phyloP scores from a whole-genome alignment of 1,284 basidiomycete species.

The Mycena citricolor region DNA sequence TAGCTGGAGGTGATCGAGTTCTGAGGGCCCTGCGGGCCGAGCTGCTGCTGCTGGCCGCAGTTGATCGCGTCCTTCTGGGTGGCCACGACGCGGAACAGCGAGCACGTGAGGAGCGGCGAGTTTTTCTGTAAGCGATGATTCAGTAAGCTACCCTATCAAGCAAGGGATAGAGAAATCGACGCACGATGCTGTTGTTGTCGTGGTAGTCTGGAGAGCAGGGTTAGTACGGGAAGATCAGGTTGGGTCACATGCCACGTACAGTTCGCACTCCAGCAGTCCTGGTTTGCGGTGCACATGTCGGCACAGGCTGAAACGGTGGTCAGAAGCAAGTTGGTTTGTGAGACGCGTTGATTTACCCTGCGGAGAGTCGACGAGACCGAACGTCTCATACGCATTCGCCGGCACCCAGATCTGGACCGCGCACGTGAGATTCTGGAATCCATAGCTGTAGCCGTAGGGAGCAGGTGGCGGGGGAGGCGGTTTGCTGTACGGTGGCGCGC shows the following conservation, averaged over 20 bases:
- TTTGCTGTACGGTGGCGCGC: background rate
- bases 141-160: too few relatives aligned
- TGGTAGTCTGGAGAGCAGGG: constrained; percentile 20
- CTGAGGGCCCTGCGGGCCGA: too few relatives aligned
- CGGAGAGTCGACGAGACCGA: constrained; percentile 5
- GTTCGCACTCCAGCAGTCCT: constrained; percentile 7
- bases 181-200: constrained; percentile 18
- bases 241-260: too few relatives aligned
- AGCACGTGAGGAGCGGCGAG: constrained; percentile 11
- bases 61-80: constrained; percentile 8
- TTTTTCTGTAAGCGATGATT: background rate
- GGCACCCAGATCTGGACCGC: constrained; percentile 7
- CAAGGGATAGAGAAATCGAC: background rate
- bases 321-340: background rate
- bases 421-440: constrained; percentile 9
- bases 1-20: too few relatives aligned
- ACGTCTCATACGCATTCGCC: constrained; percentile 1
- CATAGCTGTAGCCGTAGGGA: background rate
- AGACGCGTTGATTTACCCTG: constrained; percentile 1
- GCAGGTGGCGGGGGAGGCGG: background rate
- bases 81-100: constrained; percentile 9
- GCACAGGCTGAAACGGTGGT: constrained; percentile 11
- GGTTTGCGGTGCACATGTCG: constrained; percentile 8
- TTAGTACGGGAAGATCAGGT: too few relatives aligned
- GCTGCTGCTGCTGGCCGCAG: constrained; percentile 17